Evolutionary conservation across 2,329 filamentous ascomycete genomes (phyloP).

Genomic region (Aspergillus sp.): DNA sequence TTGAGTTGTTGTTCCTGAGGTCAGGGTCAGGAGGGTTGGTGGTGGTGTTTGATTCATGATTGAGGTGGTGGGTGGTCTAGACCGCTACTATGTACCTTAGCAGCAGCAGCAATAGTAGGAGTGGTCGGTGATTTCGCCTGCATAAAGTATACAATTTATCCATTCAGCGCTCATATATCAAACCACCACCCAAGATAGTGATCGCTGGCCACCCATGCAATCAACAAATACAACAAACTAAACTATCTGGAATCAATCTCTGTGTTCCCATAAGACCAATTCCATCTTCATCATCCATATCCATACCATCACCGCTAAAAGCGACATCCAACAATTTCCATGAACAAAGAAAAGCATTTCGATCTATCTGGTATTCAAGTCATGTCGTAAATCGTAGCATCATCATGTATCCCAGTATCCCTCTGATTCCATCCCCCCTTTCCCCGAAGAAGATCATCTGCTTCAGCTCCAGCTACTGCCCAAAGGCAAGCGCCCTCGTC

Average conservation of each 20-base stretch:
- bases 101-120: too few relatives aligned
- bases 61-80: neutral
- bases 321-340: neutral
- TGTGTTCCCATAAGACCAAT: too few relatives aligned
- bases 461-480: slow-evolving; percentile 5
- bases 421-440: neutral
- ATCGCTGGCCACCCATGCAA: too few relatives aligned
- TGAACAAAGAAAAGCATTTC: slow-evolving; percentile 17
- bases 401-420: slow-evolving; percentile 17
- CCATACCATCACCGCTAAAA: neutral
- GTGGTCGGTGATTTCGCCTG: too few relatives aligned
- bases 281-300: too few relatives aligned
- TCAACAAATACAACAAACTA: too few relatives aligned
- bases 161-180: too few relatives aligned
- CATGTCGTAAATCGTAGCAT: slow-evolving; percentile 33
- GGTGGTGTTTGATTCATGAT: neutral
- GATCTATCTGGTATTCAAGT: slow-evolving; percentile 27
- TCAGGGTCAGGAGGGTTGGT: too few relatives aligned
- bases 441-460: neutral
- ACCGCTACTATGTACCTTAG: too few relatives aligned
- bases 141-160: too few relatives aligned
- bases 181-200: too few relatives aligned
- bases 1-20: neutral
- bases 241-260: too few relatives aligned
- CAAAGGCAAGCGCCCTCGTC: slow-evolving; percentile 30